A percentile compares a stretch with the other conserved stretches of the same genome.
Conservation (phyloP, 345 rosid species). For the Salix arbutifolia region DNA sequence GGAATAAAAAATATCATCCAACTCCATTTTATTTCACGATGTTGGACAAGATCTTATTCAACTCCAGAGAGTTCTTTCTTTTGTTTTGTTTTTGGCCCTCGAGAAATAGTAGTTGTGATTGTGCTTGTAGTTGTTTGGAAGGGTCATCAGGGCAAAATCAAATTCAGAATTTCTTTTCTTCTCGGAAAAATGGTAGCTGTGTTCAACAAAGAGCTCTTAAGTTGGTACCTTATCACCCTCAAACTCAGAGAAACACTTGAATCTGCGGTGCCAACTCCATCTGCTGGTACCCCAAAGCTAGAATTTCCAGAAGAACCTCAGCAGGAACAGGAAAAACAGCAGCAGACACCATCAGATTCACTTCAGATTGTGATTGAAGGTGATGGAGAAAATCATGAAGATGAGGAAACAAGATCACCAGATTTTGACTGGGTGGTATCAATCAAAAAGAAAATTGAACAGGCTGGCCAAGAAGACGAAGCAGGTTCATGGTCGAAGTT, state of each 20-base stretch:
- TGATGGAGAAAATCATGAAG: conserved; percentile 18
- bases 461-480: conserved; percentile 60
- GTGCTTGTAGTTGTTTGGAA: neutral
- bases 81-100: neutral
- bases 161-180: conserved; percentile 1
- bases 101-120: neutral
- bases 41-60: neutral
- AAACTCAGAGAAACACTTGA: conserved; percentile 64
- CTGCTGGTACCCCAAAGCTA: conserved; percentile 11
- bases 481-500: conserved; percentile 55
- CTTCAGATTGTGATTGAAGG: conserved; percentile 21
- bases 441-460: conserved; percentile 53
- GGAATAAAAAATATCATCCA: neutral
- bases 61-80: neutral
- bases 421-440: conserved; percentile 67
- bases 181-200: conserved; percentile 53
- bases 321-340: conserved; percentile 21
- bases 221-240: conserved; percentile 71
- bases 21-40: neutral
- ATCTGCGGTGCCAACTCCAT: conserved; percentile 34
- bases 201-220: conserved; percentile 60
- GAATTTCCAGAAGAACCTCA: conserved; percentile 23
- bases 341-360: conserved; percentile 27
- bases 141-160: neutral
- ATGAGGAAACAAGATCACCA: conserved; percentile 25